phyloP scores from a whole-genome alignment of 495 filamentous ascomycete genomes.

The Penicillium bialowiezense region DNA sequence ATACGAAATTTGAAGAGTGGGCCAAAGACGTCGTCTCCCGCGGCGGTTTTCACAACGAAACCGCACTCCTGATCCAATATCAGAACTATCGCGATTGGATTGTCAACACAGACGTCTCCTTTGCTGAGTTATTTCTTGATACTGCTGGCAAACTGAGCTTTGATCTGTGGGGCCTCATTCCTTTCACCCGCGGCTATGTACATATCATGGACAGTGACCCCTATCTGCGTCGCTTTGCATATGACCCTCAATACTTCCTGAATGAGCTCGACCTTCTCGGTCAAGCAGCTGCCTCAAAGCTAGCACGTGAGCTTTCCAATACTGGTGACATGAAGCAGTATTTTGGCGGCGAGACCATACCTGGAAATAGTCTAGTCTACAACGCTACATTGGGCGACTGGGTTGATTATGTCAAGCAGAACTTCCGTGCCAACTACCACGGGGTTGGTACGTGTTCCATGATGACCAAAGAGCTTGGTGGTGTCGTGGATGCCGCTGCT shows the following conservation, averaged over 20 bases:
- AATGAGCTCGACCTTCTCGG: conserved; percentile 46
- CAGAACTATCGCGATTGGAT: conserved; percentile 31
- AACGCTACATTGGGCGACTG: conserved; percentile 49
- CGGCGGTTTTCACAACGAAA: conserved; percentile 26
- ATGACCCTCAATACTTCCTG: conserved; percentile 47
- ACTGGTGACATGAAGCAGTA: conserved; percentile 26
- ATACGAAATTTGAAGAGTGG: conserved; percentile 25
- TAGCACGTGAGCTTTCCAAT: conserved; percentile 38
- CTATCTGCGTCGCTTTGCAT: conserved; percentile 39
- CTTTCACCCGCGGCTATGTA: conserved; percentile 52
- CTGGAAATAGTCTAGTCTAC: conserved; percentile 28
- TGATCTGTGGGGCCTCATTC: conserved; percentile 39
- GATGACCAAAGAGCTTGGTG: conserved; percentile 44
- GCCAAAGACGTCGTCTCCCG: conserved; percentile 18
- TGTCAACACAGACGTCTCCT: conserved; percentile 23
- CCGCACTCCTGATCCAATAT: conserved; percentile 23
- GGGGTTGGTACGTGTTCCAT: conserved; percentile 47
- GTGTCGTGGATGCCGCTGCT: conserved; percentile 43
- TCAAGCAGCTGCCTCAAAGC: conserved; percentile 47
- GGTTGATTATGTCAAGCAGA: conserved; percentile 18
- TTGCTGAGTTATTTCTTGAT: conserved; percentile 27
- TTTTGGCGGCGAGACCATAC: conserved; percentile 39
- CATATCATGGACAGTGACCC: conserved; percentile 43
- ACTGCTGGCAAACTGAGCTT: conserved; percentile 37
- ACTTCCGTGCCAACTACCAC: conserved; percentile 40